Base-by-base conservation (phyloP, 2,329 filamentous ascomycete genomes). In the Hypomyces perniciosus region DNA sequence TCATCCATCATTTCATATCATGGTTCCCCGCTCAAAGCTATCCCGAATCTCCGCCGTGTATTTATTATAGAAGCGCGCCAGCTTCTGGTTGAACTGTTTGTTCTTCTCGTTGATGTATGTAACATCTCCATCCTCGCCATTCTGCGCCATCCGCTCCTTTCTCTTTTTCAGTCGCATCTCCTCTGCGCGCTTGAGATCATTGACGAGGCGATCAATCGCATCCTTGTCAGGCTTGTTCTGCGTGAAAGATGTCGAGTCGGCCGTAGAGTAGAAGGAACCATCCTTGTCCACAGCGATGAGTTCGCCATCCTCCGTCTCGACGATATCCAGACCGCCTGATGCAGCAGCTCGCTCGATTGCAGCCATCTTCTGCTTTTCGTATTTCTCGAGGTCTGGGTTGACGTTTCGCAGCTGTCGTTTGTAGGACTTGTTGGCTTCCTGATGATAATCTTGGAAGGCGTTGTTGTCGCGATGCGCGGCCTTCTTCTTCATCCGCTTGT, bases 51-150 rank as follows among this genome's bases (percentile, higher is more conserved):
- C 93, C 31, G 88, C 84, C 42, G 93, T 99, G 70, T 99, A 99
- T 76, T 96, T 95, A 74, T 99, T 93, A 72, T 99, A 99, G 74
- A 97, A 99, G 59, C 93, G 79, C 48, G 86, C 78, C 69, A 99
- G 76, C 75, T 99, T 97, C 75, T 95, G 85, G 82, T 99, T 99
- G 76, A 99, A 99, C 78, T 96, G 90, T 78, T 97, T 97, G 78
- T 99, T 99, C 85, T 99, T 96, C 73, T 96, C 90, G 73, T 99
- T 99, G 80, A 99, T 99, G 72, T 96, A 97, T 6, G 92, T 97
- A 61, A 97, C 88, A 69, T 99, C 93, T 29, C 83, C 86, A 44
- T 91, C 88, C 56, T 95, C 90, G 52, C 91, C 90, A 56, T 85
- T 86, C 66, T 84, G 81, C 9, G 82, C 81, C 66, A 87, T 83